Conservation (phyloP, 2,329 filamentous ascomycete species). For the Paracoccidioides lutzii region DNA sequence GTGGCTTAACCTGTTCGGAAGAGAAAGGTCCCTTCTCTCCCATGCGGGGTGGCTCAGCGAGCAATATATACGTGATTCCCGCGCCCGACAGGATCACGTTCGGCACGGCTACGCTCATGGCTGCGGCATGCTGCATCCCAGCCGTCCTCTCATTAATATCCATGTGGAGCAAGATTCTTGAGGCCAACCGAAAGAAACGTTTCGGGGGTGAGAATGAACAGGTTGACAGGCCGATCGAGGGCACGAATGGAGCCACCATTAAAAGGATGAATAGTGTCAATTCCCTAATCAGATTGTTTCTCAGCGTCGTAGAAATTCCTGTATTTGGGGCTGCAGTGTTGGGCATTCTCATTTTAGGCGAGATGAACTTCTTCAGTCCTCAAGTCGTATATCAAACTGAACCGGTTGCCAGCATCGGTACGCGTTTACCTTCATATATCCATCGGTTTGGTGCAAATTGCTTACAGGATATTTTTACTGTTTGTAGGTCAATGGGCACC, state of each 20-base stretch:
- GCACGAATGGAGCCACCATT: constrained; percentile 43
- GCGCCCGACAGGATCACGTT: constrained; percentile 45
- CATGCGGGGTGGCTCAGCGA: constrained; percentile 42
- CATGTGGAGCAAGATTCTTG: constrained; percentile 52
- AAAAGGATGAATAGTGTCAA: constrained; percentile 36
- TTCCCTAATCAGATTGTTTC: constrained; percentile 21
- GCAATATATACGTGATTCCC: constrained; percentile 52
- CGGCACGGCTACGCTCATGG: constrained; percentile 46
- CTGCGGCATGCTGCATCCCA: constrained; percentile 52
- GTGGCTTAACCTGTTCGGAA: constrained; percentile 37
- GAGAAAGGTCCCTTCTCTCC: constrained; percentile 40
- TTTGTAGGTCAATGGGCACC: constrained; percentile 23
- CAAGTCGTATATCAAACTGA: constrained; percentile 49
- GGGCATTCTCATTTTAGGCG: constrained; percentile 48
- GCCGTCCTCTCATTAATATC: constrained; percentile 49
- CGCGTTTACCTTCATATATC: constrained; percentile 13
- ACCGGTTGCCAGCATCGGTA: constrained; percentile 48
- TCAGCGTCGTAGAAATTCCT: constrained; percentile 41
- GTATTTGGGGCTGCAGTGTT: constrained; percentile 47
- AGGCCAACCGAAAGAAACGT: constrained; percentile 45
- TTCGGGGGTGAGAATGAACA: constrained; percentile 23
- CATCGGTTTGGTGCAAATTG: neutral
- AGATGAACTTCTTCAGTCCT: constrained; percentile 49
- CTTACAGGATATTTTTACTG: constrained; percentile 1
- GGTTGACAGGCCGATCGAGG: constrained; percentile 34